A percentile compares a stretch with the other conserved stretches of the same genome.
Conservation (phyloP, 1,284 basidiomycete species). For the Meripilus lineatus region DNA sequence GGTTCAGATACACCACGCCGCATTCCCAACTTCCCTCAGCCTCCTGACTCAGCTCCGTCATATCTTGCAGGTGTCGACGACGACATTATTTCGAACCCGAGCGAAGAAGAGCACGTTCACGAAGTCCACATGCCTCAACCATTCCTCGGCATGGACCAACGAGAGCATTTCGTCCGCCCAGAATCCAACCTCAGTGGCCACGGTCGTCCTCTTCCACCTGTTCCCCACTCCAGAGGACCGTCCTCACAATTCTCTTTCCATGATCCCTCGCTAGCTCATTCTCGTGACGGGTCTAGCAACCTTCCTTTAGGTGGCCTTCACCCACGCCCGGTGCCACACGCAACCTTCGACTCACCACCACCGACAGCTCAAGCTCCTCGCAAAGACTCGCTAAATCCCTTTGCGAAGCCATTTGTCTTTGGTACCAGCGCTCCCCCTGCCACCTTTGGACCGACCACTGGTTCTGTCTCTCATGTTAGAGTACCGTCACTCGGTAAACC, state of each 20-base stretch:
- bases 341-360: conserved; percentile 8
- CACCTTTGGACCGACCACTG: conserved; percentile 23
- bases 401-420: conserved; percentile 78
- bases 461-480: conserved; percentile 41
- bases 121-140: conserved; percentile 30
- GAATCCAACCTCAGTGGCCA: conserved; percentile 18
- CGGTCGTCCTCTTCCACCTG: conserved; percentile 49
- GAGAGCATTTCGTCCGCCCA: conserved; percentile 18
- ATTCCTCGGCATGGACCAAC: conserved; percentile 39
- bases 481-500: conserved; percentile 58
- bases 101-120: conserved; percentile 51
- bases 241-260: conserved; percentile 58
- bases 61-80: conserved; percentile 35
- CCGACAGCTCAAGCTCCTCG: conserved; percentile 22
- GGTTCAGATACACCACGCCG: conserved; percentile 52
- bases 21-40: conserved; percentile 73
- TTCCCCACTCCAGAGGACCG: conserved; percentile 59
- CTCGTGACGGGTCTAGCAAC: conserved; percentile 44
- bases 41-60: conserved; percentile 38
- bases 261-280: conserved; percentile 62
- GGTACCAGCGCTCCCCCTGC: conserved; percentile 30
- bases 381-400: conserved; percentile 57
- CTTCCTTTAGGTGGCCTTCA: conserved; percentile 17
- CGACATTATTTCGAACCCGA: conserved; percentile 78
- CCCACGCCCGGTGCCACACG: conserved; percentile 14